Base-by-base conservation (phyloP, 106 monocot genomes). In the Phalaenopsis equestris region DNA sequence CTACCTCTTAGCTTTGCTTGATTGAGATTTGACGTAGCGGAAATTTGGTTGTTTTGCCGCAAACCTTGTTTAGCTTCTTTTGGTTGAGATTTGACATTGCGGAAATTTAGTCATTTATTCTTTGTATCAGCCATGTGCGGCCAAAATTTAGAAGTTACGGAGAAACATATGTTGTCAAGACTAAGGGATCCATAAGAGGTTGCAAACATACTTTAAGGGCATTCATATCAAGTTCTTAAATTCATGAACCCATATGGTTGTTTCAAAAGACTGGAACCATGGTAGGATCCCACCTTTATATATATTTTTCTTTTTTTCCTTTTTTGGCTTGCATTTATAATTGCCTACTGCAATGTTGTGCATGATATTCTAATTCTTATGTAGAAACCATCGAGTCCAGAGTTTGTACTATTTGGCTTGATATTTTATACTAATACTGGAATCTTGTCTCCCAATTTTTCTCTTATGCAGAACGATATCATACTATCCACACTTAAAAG, bases 401-500 rank as follows among this genome's bases (percentile, higher is more conserved):
- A 64, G n/a, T 64, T 64, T 64, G 64, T 21, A 23, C 39, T 15
- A 12, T 52, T 12, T 52, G 52, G 52, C 52, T 52, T 12, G 12
- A 52, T 52, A 12, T 12, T 72, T 72, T 72, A 38, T 39, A 36
- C 15, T 72, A 72, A 72, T 72, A 36, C 39, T 72, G 72, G 36
- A 41, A 14, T 72, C 30, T 39, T 41, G 2, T 72, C 47, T 82
- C 79, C 67, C 56, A 42, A 9, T 7, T 24, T 75, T 56, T 67
- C 68, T 78, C 1, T 15, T 17, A 1, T 85, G 81, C 86, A 98
- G 97, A 99, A 99, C 79, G 93, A 92, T 38, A 99, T 95, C 10
- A 93, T 95, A 80, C 76, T 99, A 72, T 84, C 90, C n/a, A 88
- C 94, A 58, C 87, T 99, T 7, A 80, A 38, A 67, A 91, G 72